Percentiles rank a stretch among this genome's conserved stretches.
These are phyloP conservation scores for Alnus glutinosa DNA, from an alignment of 306 rosid genomes.

Conservation along the genomic window DNA sequence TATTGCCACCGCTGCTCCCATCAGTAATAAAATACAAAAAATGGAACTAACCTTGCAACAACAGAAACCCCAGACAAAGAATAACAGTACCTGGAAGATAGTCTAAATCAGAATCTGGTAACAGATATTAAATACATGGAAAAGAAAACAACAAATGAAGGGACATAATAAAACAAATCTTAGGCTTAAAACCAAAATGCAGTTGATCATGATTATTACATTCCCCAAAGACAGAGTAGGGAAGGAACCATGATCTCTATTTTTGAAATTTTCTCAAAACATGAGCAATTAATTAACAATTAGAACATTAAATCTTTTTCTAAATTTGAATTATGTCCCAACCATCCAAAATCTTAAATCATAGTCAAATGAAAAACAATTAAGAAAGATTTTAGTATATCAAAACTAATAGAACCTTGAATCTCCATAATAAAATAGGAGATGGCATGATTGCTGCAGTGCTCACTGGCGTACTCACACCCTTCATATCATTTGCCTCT, in stretches of 20 bases:
- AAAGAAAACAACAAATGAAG: slow-evolving; percentile 1
- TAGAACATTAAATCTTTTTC: slow-evolving; percentile 13
- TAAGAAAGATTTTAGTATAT: slow-evolving; percentile 1
- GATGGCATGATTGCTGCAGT: slow-evolving; percentile 71
- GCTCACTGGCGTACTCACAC: slow-evolving; percentile 40
- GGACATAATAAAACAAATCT: slow-evolving; percentile 9
- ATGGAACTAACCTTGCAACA: slow-evolving; percentile 84
- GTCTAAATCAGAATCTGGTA: slow-evolving; percentile 36
- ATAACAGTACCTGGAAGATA: slow-evolving; percentile 70
- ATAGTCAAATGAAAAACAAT: not conserved
- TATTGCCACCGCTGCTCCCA: not conserved
- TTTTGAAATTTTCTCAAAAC: slow-evolving; percentile 5
- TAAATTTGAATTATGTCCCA: not conserved
- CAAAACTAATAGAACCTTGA: slow-evolving; percentile 56
- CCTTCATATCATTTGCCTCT: slow-evolving; percentile 56
- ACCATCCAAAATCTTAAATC: slow-evolving; percentile 3
- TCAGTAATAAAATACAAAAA: slow-evolving; percentile 4
- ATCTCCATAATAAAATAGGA: slow-evolving; percentile 83
- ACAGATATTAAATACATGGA: not conserved
- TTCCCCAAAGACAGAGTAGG: not conserved
- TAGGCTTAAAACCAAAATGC: slow-evolving; percentile 6
- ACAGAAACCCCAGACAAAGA: slow-evolving; percentile 77
- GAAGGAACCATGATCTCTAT: not conserved
- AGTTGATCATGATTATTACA: slow-evolving; percentile 9
- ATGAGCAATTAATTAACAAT: not conserved